Percentiles rank a stretch among this genome's conserved stretches.
Evolutionary conservation across 2,329 filamentous ascomycete genomes (phyloP).

Genomic region (Cercospora brassicicola): DNA sequence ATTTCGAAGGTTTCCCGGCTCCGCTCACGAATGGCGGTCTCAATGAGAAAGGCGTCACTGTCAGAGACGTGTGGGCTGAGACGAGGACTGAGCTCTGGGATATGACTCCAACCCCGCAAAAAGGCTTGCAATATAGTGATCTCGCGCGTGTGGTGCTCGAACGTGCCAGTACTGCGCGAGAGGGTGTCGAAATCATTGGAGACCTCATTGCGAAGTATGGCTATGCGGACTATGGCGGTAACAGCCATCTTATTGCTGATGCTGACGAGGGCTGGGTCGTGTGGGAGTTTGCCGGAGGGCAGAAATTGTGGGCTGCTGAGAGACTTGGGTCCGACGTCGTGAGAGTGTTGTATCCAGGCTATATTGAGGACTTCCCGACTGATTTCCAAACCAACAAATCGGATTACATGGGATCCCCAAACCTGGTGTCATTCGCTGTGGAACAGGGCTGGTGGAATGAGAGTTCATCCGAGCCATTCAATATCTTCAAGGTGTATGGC

Average conservation of each 20-base stretch:
- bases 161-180: conserved; percentile 43
- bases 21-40: conserved; percentile 49
- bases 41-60: conserved; percentile 46
- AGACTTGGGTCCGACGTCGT: conserved; percentile 37
- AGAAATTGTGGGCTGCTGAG: conserved; percentile 41
- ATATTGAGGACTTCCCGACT: conserved; percentile 41
- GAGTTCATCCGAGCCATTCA: conserved; percentile 38
- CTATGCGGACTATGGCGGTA: conserved; percentile 48
- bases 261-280: conserved; percentile 41
- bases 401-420: conserved; percentile 39
- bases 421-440: conserved; percentile 40
- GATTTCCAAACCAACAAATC: conserved; percentile 34
- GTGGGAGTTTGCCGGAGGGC: conserved; percentile 40
- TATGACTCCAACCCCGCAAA: conserved; percentile 47
- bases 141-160: conserved; percentile 46
- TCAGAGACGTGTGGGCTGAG: conserved; percentile 47
- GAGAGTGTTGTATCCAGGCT: conserved; percentile 40
- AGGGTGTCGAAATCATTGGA: conserved; percentile 48
- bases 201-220: conserved; percentile 44
- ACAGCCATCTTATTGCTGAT: conserved; percentile 48
- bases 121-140: conserved; percentile 46
- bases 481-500: conserved; percentile 42
- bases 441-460: conserved; percentile 42
- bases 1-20: conserved; percentile 48
- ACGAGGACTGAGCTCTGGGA: conserved; percentile 44